Conservation (phyloP, 768 basidiomycete species). For the Leucogyrophana mollusca region DNA sequence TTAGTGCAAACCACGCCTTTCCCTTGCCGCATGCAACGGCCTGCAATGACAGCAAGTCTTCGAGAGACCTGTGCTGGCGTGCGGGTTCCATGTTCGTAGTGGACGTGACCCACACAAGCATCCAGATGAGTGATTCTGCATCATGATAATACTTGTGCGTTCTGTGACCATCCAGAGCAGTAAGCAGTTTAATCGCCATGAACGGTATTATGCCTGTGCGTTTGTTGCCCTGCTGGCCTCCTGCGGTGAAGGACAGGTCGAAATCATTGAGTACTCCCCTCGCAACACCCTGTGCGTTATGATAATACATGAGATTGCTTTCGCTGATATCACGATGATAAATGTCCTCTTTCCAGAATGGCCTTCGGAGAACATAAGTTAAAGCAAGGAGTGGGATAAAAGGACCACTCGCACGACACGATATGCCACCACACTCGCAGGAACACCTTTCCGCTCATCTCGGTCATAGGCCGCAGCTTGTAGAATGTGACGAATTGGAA, state of each 20-base stretch:
- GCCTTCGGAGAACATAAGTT: too few species aligned
- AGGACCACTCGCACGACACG: too few species aligned
- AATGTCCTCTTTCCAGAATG: not conserved
- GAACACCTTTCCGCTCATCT: too few species aligned
- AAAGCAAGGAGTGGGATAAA: too few species aligned
- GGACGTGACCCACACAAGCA: not conserved
- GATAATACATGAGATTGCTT: not conserved
- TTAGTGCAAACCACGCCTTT: too few species aligned
- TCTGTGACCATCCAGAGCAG: not conserved
- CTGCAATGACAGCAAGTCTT: not conserved
- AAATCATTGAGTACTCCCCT: not conserved
- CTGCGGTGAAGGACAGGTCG: not conserved
- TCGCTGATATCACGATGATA: not conserved
- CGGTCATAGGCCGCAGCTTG: too few species aligned
- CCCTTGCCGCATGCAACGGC: not conserved
- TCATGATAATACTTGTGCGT: conserved; percentile 1
- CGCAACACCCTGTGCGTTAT: not conserved
- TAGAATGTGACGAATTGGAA: too few species aligned
- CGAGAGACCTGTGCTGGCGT: not conserved
- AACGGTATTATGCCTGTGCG: not conserved
- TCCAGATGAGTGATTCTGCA: conserved; percentile 5
- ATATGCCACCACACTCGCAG: too few species aligned
- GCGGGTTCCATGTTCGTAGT: not conserved
- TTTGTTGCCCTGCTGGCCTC: not conserved
- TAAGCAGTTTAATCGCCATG: not conserved